phyloP scores from a whole-genome alignment of 352 stramenopile genomes.

The Pythium brachiatum region DNA sequence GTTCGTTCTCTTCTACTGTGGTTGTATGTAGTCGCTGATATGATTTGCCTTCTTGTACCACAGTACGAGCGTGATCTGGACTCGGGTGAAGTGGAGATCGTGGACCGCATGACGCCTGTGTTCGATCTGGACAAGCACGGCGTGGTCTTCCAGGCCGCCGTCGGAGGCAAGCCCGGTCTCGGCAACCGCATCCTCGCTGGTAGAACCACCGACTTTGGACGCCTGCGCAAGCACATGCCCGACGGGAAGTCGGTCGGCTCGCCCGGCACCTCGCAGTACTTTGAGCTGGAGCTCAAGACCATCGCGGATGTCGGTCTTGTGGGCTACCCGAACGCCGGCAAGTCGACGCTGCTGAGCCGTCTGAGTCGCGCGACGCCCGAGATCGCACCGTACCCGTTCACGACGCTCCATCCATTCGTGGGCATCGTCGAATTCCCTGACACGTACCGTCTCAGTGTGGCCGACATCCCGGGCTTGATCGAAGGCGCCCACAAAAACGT shows the following conservation, averaged over 20 bases:
- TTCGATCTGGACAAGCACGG: constrained; percentile 75
- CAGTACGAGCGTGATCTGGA: constrained; percentile 75
- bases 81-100: constrained; percentile 74
- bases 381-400: constrained; percentile 98
- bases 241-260: constrained; percentile 84
- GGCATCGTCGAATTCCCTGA: constrained; percentile 95
- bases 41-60: not conserved
- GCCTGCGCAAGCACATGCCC: constrained; percentile 82
- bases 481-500: constrained; percentile 93
- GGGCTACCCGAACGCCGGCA: constrained; percentile 99
- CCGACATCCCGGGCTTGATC: constrained; percentile 88
- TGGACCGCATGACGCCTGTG: constrained; percentile 75
- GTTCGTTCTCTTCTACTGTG: not conserved
- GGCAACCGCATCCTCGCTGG: constrained; percentile 84
- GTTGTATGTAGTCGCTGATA: no score
- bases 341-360: constrained; percentile 93
- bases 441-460: constrained; percentile 90
- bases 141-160: constrained; percentile 68
- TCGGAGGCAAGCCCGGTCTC: constrained; percentile 77
- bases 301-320: constrained; percentile 98
- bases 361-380: constrained; percentile 92
- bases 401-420: constrained; percentile 95
- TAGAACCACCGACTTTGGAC: constrained; percentile 80
- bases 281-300: constrained; percentile 97
- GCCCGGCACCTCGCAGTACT: constrained; percentile 91